Base-by-base conservation (phyloP, 2,329 filamentous ascomycete species). In the Ophiocordyceps camponoti-leonardi region DNA sequence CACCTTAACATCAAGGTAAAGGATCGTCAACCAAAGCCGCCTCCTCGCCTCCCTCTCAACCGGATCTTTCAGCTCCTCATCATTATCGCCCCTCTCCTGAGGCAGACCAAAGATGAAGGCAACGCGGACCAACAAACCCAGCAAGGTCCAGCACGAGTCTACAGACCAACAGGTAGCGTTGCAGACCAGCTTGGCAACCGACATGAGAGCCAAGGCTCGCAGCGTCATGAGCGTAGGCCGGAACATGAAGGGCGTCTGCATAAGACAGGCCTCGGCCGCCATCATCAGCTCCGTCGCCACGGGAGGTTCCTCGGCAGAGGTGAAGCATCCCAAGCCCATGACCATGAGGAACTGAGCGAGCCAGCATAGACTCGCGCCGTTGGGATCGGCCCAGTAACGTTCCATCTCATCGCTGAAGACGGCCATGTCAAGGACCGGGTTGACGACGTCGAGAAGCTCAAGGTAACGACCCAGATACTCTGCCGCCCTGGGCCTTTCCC, bases 221-320 rank as follows among this genome's bases (percentile, higher is more conserved):
- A 62, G 50, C 1, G 56, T 52, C n/a, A 58, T 49, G 30, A 61
- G 49, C 3, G 56, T 61, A 8, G 61, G 61, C 2, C 60, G 58
- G 43, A 61, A 61, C 55, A 62, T 62, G 47, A 61, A 62, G 2
- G 59, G 58, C 4, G 61, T 63, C 50, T 63, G 60, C 55, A 61
- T 59, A 5, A 63, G 52, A 31, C 60, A 63, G 0, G 60, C 59
- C 44, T 62, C 61, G 11, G 61, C 56, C 3, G 59, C 61, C 54
- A 62, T 58, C 58, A 62, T 60, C 26, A 62, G 52, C 46, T 62
- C 58, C 1, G 55, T 59, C 3, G 59, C 60, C 18, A 55, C 51
- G 22, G 57, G 55, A 13, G 58, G 55, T 41, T 61, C 58, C 18
- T 58, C 58, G 1, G 52, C 49, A 2, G 54, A 54, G 7, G 54